Base-by-base conservation (phyloP, 768 basidiomycete genomes). In the Peribolospora baueri region DNA sequence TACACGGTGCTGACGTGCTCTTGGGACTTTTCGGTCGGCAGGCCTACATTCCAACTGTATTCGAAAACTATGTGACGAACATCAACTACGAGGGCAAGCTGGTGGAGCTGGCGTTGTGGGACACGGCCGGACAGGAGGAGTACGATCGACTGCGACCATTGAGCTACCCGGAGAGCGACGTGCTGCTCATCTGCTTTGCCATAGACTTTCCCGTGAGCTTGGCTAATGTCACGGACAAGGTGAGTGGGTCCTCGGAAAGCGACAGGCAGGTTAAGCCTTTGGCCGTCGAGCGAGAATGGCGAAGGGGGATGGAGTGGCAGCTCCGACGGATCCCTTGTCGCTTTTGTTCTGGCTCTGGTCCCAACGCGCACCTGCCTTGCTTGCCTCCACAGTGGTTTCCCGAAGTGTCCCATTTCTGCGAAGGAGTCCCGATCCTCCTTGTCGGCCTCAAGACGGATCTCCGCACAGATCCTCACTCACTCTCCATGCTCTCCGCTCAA, bases 171-270 rank as follows among this genome's bases (percentile, higher is more conserved):
- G 91, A 97, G 71, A 88, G 88, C 10, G 84, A 98, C 67, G 90
- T 97, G 69, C 88, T 98, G 71, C 77, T 97, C 63, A 90, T 98
- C 69, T 95, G 91, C 69, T 98, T 93, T 69, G 87, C 91, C 40
- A 80, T 97, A 59, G 91, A 98, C 73, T 88, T 84, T 53, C 90
- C 90, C 14, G 87, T 91, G 66, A 91, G 86, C 42, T 73, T 98
- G 58, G 90, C 90, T 70, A 98, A 98, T 76, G 88, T 98, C 42
- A 86, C 91, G 74, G 93, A 98, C 74, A 97, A 97, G 84, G 93
- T 91, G 87, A 25, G 25, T 36, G 50, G 5, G 41, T 11, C 6
- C 8, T 3, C 10, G 37, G 84, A 87, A 67, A 82, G 79, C 72
- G 76, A 85, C 37, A 1, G 51, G 13, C 36, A 36, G 25, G 25